Evolutionary conservation across 1,284 basidiomycete genomes (phyloP).

Genomic region (Cerioporus squamosus): DNA sequence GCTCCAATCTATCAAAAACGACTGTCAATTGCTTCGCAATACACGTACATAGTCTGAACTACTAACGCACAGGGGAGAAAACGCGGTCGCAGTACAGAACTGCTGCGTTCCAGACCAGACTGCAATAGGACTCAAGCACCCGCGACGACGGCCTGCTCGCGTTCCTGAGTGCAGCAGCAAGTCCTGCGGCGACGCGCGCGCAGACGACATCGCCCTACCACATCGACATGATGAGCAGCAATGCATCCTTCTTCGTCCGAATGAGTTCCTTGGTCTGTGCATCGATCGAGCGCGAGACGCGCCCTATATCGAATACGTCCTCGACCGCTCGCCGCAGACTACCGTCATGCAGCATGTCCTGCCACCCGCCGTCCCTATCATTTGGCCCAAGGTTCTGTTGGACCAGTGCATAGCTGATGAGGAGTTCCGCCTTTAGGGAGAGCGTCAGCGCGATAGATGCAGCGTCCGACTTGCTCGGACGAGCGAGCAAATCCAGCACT

Average conservation of each 20-base stretch:
- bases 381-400: constrained; percentile 37
- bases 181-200: neutral
- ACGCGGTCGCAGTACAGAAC: too few relatives aligned
- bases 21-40: neutral
- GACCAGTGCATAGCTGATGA: constrained; percentile 49
- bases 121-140: too few relatives aligned
- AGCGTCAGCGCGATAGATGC: constrained; percentile 16
- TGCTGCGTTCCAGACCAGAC: too few relatives aligned
- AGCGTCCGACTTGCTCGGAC: constrained; percentile 19
- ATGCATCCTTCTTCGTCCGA: constrained; percentile 13
- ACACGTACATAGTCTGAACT: too few relatives aligned
- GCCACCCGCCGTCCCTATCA: constrained; percentile 52
- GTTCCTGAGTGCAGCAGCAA: neutral
- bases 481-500: constrained; percentile 38
- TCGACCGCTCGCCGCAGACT: constrained; percentile 39
- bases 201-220: constrained; percentile 13
- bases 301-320: constrained; percentile 30
- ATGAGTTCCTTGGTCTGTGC: constrained; percentile 16
- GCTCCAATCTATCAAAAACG: neutral
- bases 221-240: constrained; percentile 22
- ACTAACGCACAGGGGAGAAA: too few relatives aligned
- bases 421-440: constrained; percentile 50
- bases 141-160: too few relatives aligned
- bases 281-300: constrained; percentile 1
- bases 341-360: constrained; percentile 38